Base-by-base conservation (phyloP, 371 early-diverging fungal species). In the Rhizopus sp. region DNA sequence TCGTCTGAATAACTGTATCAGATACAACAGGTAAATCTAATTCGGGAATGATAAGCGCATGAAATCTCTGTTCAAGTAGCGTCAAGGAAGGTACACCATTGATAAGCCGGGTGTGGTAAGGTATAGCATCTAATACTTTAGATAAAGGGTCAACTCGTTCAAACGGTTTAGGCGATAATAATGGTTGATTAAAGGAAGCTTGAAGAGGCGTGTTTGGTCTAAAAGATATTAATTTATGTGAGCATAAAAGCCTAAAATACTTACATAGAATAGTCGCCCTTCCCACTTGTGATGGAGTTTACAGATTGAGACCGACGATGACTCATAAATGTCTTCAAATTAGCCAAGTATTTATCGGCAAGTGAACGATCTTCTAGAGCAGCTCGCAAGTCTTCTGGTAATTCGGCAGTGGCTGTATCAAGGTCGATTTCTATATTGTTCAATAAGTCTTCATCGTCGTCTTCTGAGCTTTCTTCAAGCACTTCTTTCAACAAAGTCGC, bases 21-120 rank as follows among this genome's bases (percentile, higher is more conserved):
- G 87, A 82, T 35, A 82, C 77, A 51, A 73, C 76, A 16, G 85
- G 81, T 37, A 91, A 72, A 46, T 86, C 87, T 23, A 87, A 61
- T 64, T 88, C 89, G 49, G 84, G 86, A 47, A 88, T 85, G 39
- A 73, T 73, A 32, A 83, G 70, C 16, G 77, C 75, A 63, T 83
- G 71, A 61, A 83, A 84, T 58, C 78, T 75, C 61, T 80, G 81
- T 54, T 87, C 86, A 8, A 87, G 69, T 15, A 69, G 54, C 0
- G 77, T 81, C 23, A 85, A 64, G n/a, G 85, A 78, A 10, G 62
- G 59, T 0, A 85, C 76, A 33, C 85, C 85, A 62, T 83, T 83
- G 42, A 85, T 77, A 6, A 80, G 69, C 13, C 80, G 77, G 31
- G 73, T 77, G 10, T 77, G 72, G 47, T 76, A 73, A 12, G 75